A percentile compares a stretch with the other conserved stretches of the same genome.
Evolutionary conservation across 768 basidiomycete species (phyloP).

Genomic region (Podaxis pistillaris): DNA sequence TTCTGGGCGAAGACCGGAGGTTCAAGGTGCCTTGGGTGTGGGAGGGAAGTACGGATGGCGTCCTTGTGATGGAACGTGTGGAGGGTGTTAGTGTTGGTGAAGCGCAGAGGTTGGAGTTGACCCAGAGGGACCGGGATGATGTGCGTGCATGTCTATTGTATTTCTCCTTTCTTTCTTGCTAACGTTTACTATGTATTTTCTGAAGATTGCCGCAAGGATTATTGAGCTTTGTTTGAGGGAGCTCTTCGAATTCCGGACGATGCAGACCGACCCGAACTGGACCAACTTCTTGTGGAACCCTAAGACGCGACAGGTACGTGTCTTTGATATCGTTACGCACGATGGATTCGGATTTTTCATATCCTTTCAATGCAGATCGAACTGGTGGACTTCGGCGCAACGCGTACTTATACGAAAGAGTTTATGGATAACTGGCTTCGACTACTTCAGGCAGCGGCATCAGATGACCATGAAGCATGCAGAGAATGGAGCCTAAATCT

Average conservation of each 20-base stretch:
- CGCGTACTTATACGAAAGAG: slow-evolving; percentile 75
- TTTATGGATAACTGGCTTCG: slow-evolving; percentile 89
- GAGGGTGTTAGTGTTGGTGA: slow-evolving; percentile 81
- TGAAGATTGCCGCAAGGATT: slow-evolving; percentile 79
- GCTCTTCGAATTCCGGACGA: slow-evolving; percentile 84
- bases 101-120: slow-evolving; percentile 47
- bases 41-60: slow-evolving; percentile 74
- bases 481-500: slow-evolving; percentile 73
- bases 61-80: slow-evolving; percentile 89
- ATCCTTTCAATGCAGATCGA: slow-evolving; percentile 50
- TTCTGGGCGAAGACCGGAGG: slow-evolving; percentile 54
- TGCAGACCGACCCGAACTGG: slow-evolving; percentile 99
- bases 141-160: slow-evolving; percentile 36
- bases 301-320: slow-evolving; percentile 53
- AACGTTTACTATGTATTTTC: background rate
- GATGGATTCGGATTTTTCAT: background rate
- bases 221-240: slow-evolving; percentile 87
- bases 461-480: slow-evolving; percentile 65
- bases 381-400: slow-evolving; percentile 95
- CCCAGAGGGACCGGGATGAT: slow-evolving; percentile 67
- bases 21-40: slow-evolving; percentile 89
- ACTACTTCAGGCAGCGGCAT: slow-evolving; percentile 79
- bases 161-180: background rate
- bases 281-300: slow-evolving; percentile 93
- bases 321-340: too few relatives aligned